Evolutionary conservation across 805 yeast species (phyloP), one percentile per base, ranked within the genome.

Genomic region (Kuraishia piskuri): DNA sequence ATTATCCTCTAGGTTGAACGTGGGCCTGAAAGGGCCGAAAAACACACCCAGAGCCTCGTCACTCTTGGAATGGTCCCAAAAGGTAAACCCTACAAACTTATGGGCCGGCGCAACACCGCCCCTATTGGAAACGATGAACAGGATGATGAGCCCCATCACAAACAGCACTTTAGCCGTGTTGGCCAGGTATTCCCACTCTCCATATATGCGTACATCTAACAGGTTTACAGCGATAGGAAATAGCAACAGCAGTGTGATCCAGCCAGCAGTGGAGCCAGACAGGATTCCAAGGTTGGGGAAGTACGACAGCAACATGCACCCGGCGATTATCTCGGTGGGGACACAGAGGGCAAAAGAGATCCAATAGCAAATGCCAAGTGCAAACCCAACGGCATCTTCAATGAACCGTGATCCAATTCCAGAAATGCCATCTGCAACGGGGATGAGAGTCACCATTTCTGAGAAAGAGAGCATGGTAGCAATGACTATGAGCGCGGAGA

Each of bases 301-400:
- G 60, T 81, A 85, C 23, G 82, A 73, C 48, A 85, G 64, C 76
- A 83, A 73, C 24, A 85, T 78, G 1, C 84, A 80, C 19, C 84
- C 81, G 0, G 89, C 88, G n/a, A 85, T 83, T 3, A 85, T 73
- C 59, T 85, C 90, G 1, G 87, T 77, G 0, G 90, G 87, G 55
- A 84, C 68, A 0, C 87, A 86, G 51, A 82, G 68, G 5, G 86
- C 75, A 60, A 82, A 83, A 54, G 85, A 78, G 12, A 80, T 61
- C 74, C 84, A 84, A 61, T 85, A 85, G 46, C 78, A 70, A 76
- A 86, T 76, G 1, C 87, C 87, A 0, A 79, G 71, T 2, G 83
- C 79, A 63, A 81, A 81, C 3, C 86, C 86, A 61, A 80, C 78
- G 0, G 85, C 79, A 58, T 81, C 85, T 54, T 80, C 84, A 2